These are phyloP conservation scores for Glycine tomentella DNA, from an alignment of 306 rosid genomes.

Conservation along the genomic window DNA sequence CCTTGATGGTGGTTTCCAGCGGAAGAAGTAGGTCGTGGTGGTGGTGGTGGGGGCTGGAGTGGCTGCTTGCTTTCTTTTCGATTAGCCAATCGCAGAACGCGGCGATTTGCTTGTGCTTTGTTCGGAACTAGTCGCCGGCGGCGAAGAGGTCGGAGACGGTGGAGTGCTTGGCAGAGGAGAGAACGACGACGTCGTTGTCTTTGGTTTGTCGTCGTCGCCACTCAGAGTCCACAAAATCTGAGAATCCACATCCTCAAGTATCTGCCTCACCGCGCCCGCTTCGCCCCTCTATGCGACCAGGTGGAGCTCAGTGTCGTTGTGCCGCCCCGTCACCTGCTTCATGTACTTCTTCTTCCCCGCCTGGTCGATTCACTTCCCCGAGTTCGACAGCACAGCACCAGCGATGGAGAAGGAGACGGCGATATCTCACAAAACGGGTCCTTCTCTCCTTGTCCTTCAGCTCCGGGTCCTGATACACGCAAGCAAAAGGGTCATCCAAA, in stretches of 20 bases:
- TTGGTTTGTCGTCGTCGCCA: neutral
- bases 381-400: constrained; percentile 87
- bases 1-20: constrained; percentile 44
- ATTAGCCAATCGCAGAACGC: constrained; percentile 70
- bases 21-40: constrained; percentile 50
- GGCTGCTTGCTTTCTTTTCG: constrained; percentile 56
- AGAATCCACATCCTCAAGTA: too few relatives aligned
- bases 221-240: too few relatives aligned
- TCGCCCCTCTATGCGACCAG: constrained; percentile 93
- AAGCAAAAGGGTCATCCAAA: constrained; percentile 36
- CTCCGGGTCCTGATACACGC: constrained; percentile 30
- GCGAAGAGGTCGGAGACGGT: constrained; percentile 64
- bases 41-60: constrained; percentile 52
- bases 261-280: too few relatives aligned
- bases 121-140: constrained; percentile 46
- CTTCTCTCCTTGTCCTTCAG: constrained; percentile 49
- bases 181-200: constrained; percentile 42
- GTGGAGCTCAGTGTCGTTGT: constrained; percentile 96
- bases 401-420: constrained; percentile 86
- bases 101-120: constrained; percentile 56
- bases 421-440: constrained; percentile 53
- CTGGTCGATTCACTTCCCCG: constrained; percentile 95
- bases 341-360: constrained; percentile 97
- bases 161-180: constrained; percentile 45
- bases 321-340: constrained; percentile 97